Evolutionary conservation across 805 yeast genomes (phyloP).

Genomic region (Teunomyces cretensis): DNA sequence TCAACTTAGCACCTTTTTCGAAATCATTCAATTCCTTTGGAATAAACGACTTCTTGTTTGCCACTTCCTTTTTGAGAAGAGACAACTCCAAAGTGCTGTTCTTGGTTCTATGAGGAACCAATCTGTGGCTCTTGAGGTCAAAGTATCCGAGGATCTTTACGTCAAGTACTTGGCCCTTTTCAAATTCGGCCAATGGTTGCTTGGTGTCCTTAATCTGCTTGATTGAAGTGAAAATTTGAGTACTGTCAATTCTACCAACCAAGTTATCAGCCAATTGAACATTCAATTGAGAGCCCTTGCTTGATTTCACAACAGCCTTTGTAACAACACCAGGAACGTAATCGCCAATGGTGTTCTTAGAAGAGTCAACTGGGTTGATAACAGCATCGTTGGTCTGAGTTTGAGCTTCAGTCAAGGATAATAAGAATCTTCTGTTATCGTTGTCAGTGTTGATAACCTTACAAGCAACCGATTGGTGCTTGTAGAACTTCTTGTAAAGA

Average conservation of each 20-base stretch:
- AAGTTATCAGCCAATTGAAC: constrained; percentile 74
- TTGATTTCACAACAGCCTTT: constrained; percentile 56
- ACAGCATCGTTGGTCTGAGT: constrained; percentile 29
- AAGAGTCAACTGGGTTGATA: constrained; percentile 60
- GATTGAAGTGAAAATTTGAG: constrained; percentile 59
- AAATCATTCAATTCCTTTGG: constrained; percentile 42
- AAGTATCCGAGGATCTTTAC: constrained; percentile 76
- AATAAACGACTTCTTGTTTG: constrained; percentile 22
- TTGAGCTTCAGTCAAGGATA: constrained; percentile 50
- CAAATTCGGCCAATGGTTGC: constrained; percentile 60
- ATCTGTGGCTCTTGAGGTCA: constrained; percentile 66
- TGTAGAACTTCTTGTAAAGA: constrained; percentile 52
- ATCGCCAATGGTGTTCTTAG: constrained; percentile 50
- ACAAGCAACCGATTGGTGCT: constrained; percentile 71
- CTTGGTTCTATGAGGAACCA: constrained; percentile 61
- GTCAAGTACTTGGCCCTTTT: constrained; percentile 54
- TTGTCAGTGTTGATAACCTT: constrained; percentile 67
- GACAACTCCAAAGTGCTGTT: constrained; percentile 65
- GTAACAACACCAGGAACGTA: constrained; percentile 60
- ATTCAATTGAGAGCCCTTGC: constrained; percentile 72
- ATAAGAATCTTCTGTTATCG: constrained; percentile 66
- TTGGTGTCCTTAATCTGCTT: constrained; percentile 56
- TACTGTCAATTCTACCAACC: constrained; percentile 76
- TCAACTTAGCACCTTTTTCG: constrained; percentile 48
- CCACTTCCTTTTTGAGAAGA: constrained; percentile 44